Percentiles rank a stretch among this genome's conserved stretches.
These are phyloP conservation scores for Fusarium setosum DNA, from an alignment of 2,329 filamentous ascomycete genomes.

Conservation along the genomic window DNA sequence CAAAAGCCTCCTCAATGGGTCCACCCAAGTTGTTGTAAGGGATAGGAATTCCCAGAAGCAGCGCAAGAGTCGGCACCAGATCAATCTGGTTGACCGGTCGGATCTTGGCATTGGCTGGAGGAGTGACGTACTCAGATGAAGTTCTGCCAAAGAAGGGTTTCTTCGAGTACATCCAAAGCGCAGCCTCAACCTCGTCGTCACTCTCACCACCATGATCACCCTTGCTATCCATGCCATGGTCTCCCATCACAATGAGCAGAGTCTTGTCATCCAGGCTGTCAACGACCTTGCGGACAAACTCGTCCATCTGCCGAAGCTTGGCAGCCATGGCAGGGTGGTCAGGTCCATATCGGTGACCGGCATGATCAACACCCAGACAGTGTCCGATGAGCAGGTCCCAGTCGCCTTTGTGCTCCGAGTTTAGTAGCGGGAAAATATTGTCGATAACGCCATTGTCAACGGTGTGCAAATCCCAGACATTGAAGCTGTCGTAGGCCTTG, in stretches of 20 bases:
- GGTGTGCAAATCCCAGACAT: slow-evolving; percentile 97
- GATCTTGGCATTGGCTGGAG: slow-evolving; percentile 79
- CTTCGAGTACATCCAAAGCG: slow-evolving; percentile 98
- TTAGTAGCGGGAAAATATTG: slow-evolving; percentile 86
- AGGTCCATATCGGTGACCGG: slow-evolving; percentile 94
- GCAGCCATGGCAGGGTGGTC: slow-evolving; percentile 91
- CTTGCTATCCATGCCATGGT: slow-evolving; percentile 98
- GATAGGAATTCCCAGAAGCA: slow-evolving; percentile 90
- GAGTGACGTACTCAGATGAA: slow-evolving; percentile 65
- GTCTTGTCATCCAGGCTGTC: slow-evolving; percentile 84
- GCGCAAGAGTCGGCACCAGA: slow-evolving; percentile 88
- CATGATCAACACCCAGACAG: slow-evolving; percentile 95
- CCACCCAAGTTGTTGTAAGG: slow-evolving; percentile 95
- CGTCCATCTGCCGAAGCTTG: slow-evolving; percentile 93
- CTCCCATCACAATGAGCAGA: slow-evolving; percentile 95
- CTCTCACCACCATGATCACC: slow-evolving; percentile 99
- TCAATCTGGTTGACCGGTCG: slow-evolving; percentile 89
- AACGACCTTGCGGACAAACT: slow-evolving; percentile 78
- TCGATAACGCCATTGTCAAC: slow-evolving; percentile 95
- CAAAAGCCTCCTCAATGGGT: slow-evolving; percentile 94
- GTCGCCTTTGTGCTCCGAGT: slow-evolving; percentile 69
- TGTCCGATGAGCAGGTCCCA: slow-evolving; percentile 98
- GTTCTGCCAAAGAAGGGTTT: slow-evolving; percentile 85
- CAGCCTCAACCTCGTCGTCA: slow-evolving; percentile 93
- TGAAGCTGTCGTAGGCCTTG: slow-evolving; percentile 93